Conservation (phyloP, 1,284 basidiomycete species). For the Cryptococcus amylolentus region DNA sequence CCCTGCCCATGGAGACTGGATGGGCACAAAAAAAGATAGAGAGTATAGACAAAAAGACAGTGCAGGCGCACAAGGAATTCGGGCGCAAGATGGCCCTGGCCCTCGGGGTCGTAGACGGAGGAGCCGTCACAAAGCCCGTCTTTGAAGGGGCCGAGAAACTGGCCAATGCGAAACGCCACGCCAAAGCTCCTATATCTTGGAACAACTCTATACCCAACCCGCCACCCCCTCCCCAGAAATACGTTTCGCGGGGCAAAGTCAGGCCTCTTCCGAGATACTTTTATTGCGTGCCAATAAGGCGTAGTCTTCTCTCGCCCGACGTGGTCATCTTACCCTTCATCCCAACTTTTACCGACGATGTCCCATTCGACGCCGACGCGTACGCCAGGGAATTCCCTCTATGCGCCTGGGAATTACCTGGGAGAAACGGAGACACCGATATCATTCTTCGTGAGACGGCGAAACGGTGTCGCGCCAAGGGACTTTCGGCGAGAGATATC, state of each 20-base stretch:
- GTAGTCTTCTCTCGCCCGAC: neutral
- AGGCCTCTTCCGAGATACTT: neutral
- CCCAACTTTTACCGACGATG: neutral
- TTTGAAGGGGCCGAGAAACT: too few species aligned
- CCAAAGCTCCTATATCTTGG: too few species aligned
- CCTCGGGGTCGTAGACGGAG: too few species aligned
- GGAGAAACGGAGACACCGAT: conserved; percentile 6
- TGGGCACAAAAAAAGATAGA: neutral
- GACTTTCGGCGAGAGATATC: conserved; percentile 3
- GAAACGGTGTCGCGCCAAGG: neutral
- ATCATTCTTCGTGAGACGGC: conserved; percentile 13
- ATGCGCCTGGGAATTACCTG: neutral
- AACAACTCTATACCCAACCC: too few species aligned
- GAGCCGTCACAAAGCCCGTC: too few species aligned
- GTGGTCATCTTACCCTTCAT: neutral
- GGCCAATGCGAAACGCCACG: too few species aligned
- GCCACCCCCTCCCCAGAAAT: too few species aligned
- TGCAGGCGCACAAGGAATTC: neutral
- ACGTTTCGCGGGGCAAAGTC: too few species aligned
- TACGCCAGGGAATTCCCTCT: neutral
- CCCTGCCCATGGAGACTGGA: conserved; percentile 6
- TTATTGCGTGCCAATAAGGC: neutral
- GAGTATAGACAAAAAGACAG: neutral
- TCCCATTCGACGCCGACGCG: neutral
- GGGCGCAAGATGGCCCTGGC: neutral